Evolutionary conservation across 2,329 filamentous ascomycete genomes (phyloP).

Genomic region (Xylaria sp.): DNA sequence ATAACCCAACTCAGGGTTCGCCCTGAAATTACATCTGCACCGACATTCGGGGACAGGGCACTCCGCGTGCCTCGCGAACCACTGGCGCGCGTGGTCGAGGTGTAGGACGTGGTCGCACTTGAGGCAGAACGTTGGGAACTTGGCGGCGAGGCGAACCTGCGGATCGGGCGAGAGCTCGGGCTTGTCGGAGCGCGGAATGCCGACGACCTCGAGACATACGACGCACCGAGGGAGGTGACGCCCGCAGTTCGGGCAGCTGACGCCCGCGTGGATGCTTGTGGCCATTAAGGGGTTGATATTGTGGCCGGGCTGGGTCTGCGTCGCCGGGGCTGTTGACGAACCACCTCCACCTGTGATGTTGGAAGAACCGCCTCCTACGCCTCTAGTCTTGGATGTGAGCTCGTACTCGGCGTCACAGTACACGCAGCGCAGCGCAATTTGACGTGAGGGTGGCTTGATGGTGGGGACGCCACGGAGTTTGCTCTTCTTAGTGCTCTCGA

Average conservation of each 20-base stretch:
- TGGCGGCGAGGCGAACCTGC: constrained; percentile 54
- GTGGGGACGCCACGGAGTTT: constrained; percentile 67
- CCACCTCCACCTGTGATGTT: constrained; percentile 1
- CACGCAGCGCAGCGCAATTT: constrained; percentile 76
- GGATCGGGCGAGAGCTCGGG: constrained; percentile 58
- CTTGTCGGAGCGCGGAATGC: constrained; percentile 65
- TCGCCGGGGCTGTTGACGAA: background rate
- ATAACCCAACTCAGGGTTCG: constrained; percentile 65
- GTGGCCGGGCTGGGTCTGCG: constrained; percentile 11
- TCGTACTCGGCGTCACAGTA: constrained; percentile 72
- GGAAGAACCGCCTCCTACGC: constrained; percentile 12
- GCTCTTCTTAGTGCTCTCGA: constrained; percentile 74
- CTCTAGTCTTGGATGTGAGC: constrained; percentile 46
- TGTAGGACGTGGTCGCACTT: constrained; percentile 72
- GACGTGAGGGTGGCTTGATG: constrained; percentile 68
- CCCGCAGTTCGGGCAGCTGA: constrained; percentile 70
- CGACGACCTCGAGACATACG: constrained; percentile 70
- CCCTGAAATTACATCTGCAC: constrained; percentile 67
- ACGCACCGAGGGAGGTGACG: constrained; percentile 71
- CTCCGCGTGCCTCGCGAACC: constrained; percentile 69
- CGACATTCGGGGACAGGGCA: constrained; percentile 73
- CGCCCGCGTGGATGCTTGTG: constrained; percentile 63
- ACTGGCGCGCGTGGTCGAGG: constrained; percentile 69
- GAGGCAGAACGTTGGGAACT: constrained; percentile 72
- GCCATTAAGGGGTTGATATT: constrained; percentile 62